Percentiles rank a stretch among this genome's conserved stretches.
Evolutionary conservation across 306 rosid genomes (phyloP).

Genomic region (Ormosia emarginata): DNA sequence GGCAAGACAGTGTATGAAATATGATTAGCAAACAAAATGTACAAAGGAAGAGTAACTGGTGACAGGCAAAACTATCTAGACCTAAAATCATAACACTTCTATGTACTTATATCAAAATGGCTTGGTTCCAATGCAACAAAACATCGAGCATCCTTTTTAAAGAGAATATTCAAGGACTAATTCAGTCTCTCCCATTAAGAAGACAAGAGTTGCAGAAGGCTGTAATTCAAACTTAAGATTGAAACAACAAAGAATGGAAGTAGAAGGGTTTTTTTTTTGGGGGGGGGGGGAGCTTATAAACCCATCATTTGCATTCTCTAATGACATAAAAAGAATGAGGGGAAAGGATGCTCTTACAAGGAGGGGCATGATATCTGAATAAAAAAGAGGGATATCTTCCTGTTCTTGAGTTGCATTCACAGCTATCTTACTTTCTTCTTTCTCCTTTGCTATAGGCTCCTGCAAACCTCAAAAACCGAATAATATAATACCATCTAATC

Average conservation of each 20-base stretch:
- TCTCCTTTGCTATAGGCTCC: slow-evolving; percentile 72
- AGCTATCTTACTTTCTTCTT: slow-evolving; percentile 54
- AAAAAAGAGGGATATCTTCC: slow-evolving; percentile 80
- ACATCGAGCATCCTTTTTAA: background rate
- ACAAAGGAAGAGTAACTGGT: background rate
- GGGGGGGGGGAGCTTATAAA: background rate
- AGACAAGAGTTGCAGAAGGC: background rate
- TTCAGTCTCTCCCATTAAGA: background rate
- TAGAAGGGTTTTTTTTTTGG: too few species aligned
- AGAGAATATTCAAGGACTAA: background rate
- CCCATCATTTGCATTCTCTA: background rate
- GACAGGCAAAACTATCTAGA: background rate
- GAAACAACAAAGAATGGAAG: background rate
- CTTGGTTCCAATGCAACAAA: slow-evolving; percentile 1
- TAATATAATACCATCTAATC: background rate
- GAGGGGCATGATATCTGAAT: slow-evolving; percentile 91
- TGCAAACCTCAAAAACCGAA: slow-evolving; percentile 28
- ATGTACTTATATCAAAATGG: background rate
- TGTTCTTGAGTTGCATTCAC: slow-evolving; percentile 33
- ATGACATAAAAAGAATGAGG: background rate
- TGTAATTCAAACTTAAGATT: background rate
- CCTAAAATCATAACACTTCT: background rate
- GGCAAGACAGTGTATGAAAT: slow-evolving; percentile 10
- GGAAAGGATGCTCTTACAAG: slow-evolving; percentile 51
- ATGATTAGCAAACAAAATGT: background rate